Evolutionary conservation across 768 basidiomycete genomes (phyloP).

Genomic region (Tephrocybe sp.): DNA sequence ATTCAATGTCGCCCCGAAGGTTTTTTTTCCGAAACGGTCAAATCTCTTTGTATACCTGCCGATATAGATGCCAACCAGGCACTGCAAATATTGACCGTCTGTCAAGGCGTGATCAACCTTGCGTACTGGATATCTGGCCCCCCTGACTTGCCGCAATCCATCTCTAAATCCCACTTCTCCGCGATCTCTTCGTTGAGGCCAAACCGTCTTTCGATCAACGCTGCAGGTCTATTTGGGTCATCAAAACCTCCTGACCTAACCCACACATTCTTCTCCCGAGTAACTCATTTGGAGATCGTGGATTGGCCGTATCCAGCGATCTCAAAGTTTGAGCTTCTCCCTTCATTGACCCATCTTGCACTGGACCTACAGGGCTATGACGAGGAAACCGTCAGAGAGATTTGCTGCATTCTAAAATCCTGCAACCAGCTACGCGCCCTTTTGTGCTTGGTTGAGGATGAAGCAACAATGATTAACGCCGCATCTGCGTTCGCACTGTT

Average conservation of each 20-base stretch:
- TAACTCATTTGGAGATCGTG: constrained; percentile 25
- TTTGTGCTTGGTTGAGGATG: constrained; percentile 21
- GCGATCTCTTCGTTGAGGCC: constrained; percentile 20
- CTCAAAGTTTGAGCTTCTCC: constrained; percentile 14
- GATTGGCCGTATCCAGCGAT: constrained; percentile 19
- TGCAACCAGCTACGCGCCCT: constrained; percentile 21
- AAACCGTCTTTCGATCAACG: constrained; percentile 23
- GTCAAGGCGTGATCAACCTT: constrained; percentile 25
- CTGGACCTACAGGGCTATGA: constrained; percentile 20
- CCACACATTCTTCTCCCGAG: constrained; percentile 24
- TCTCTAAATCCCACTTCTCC: constrained; percentile 13
- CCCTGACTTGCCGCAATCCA: not conserved
- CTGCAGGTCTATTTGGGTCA: constrained; percentile 20
- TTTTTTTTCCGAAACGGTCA: constrained; percentile 23
- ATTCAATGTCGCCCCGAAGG: constrained; percentile 17
- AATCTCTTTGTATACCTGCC: constrained; percentile 25
- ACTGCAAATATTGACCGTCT: constrained; percentile 19
- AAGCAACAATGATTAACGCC: constrained; percentile 18
- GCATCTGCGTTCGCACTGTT: constrained; percentile 15
- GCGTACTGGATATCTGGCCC: constrained; percentile 20
- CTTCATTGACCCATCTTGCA: constrained; percentile 25
- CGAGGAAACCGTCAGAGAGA: constrained; percentile 9
- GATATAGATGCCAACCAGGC: constrained; percentile 19
- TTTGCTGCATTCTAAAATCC: constrained; percentile 18
- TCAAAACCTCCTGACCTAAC: constrained; percentile 15